Evolutionary conservation across 2,329 filamentous ascomycete species (phyloP), one percentile per base, ranked within the genome.

Genomic region (Daldinia sp.): DNA sequence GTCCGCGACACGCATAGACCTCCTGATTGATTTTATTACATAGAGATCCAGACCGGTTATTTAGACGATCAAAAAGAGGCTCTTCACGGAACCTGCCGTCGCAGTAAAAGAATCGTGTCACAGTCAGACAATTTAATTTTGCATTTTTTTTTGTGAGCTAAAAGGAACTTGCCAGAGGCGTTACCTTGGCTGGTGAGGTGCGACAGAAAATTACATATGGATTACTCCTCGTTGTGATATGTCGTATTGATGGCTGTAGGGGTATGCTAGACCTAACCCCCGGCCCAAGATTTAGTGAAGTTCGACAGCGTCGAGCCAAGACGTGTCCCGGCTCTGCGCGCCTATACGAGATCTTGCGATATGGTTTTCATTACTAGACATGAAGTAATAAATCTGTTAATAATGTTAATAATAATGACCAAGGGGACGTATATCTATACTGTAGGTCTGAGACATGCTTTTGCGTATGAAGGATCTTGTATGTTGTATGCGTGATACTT

Each of bases 251-350:
- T 23, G 18, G n/a, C 18, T 50, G 46, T 33, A 50, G 7, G 46
- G 46, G 44, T 51, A 69, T 33, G 26, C 46, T 2, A 51, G 51
- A 23, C 51, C 12, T 54, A 23, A 23, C 20, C 33, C 51, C 51
- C n/a, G 33, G 30, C 12, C 33, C 20, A 23, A 51, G 30, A 61
- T 48, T 20, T 60, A 64, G 65, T 66, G 26, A 41, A 53, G 50
- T 65, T 68, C n/a, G 63, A 61, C 30, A 51, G 63, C 60, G 60
- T 60, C 51, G 55, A 70, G 55, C 65, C 50, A 64, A 53, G 57
- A 60, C 54, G 51, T 66, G 63, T 65, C 54, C 59, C 33, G 58
- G 39, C 50, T 65, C 65, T 62, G 48, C 65, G 55, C 50, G 26
- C 63, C 55, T 60, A 60, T 54, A 54, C 54, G 50, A 68, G 53